Percentiles rank a stretch among this genome's conserved stretches.
Conservation (phyloP, 2,329 filamentous ascomycete genomes). For the Paraphaeosphaeria sporulosa region DNA sequence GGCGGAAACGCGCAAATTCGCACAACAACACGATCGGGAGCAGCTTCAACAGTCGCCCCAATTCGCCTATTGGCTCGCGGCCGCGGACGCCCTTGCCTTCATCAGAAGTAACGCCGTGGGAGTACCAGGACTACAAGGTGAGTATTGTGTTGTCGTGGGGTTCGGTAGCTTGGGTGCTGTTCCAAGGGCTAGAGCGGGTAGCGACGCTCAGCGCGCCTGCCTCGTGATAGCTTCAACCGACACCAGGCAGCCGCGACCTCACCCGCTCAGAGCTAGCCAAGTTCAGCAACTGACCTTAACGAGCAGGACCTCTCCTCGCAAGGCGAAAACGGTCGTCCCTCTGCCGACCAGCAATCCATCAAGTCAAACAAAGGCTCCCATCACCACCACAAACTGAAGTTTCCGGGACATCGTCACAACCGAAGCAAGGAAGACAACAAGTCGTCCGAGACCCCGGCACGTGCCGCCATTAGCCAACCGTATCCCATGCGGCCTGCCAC, state of each 20-base stretch:
- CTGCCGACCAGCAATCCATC: slow-evolving; percentile 44
- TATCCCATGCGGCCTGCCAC: slow-evolving; percentile 73
- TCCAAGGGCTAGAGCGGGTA: not conserved
- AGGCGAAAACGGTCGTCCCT: slow-evolving; percentile 43
- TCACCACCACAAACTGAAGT: slow-evolving; percentile 63
- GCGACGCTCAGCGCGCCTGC: not conserved
- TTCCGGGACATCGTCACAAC: slow-evolving; percentile 74
- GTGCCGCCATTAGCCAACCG: slow-evolving; percentile 46
- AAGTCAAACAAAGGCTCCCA: slow-evolving; percentile 65
- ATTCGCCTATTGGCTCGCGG: slow-evolving; percentile 77
- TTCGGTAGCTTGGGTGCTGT: not conserved
- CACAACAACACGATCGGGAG: slow-evolving; percentile 69
- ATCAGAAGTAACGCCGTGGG: slow-evolving; percentile 96
- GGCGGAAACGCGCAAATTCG: slow-evolving; percentile 83
- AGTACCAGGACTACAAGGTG: slow-evolving; percentile 86
- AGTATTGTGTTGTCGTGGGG: slow-evolving; percentile 53
- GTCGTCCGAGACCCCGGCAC: slow-evolving; percentile 27
- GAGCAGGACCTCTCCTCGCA: slow-evolving; percentile 38
- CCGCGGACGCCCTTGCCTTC: slow-evolving; percentile 86
- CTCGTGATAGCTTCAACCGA: slow-evolving; percentile 28
- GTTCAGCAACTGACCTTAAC: slow-evolving; percentile 26
- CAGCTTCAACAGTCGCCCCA: slow-evolving; percentile 60
- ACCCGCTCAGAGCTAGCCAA: not conserved
- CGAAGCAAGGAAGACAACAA: slow-evolving; percentile 63
- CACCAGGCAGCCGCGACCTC: not conserved